These are phyloP conservation scores for Ceratocystis harringtonii DNA, from an alignment of 2,329 filamentous ascomycete species.

Conservation along the genomic window DNA sequence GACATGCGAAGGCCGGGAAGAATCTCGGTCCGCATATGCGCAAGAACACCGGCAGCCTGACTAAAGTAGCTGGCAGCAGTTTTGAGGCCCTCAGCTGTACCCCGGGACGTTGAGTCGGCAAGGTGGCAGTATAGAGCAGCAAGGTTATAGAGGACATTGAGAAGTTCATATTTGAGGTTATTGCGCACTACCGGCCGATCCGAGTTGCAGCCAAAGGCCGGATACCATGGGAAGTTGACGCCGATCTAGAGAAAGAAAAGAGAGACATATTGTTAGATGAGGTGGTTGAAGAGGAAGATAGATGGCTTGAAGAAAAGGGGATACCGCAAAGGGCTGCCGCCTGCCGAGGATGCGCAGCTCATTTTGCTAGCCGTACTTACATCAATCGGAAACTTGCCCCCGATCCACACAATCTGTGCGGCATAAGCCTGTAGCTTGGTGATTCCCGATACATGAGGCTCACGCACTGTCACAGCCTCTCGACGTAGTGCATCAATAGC, in stretches of 20 bases:
- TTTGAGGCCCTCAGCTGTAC: conserved; percentile 69
- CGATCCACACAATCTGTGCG: conserved; percentile 82
- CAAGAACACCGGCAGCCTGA: conserved; percentile 68
- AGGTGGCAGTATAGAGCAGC: conserved; percentile 88
- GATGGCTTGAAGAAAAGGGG: neutral
- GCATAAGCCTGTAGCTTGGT: conserved; percentile 83
- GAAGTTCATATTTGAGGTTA: conserved; percentile 66
- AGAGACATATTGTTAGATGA: neutral
- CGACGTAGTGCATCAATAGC: conserved; percentile 68
- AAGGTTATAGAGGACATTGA: conserved; percentile 87
- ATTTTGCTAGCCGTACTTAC: conserved; percentile 32
- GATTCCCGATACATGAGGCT: conserved; percentile 75
- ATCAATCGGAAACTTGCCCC: conserved; percentile 92
- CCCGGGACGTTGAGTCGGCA: conserved; percentile 63
- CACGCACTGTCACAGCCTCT: conserved; percentile 77
- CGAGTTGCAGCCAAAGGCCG: conserved; percentile 77
- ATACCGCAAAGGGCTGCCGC: neutral
- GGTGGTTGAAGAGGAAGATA: neutral
- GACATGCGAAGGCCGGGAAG: conserved; percentile 69
- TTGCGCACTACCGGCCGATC: conserved; percentile 53
- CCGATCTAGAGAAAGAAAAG: conserved; percentile 48
- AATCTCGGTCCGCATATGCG: conserved; percentile 59
- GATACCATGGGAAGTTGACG: conserved; percentile 93
- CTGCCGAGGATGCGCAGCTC: neutral
- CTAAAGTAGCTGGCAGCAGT: conserved; percentile 82